Conservation (phyloP, 495 filamentous ascomycete genomes). For the Lindgomyces ingoldianus region DNA sequence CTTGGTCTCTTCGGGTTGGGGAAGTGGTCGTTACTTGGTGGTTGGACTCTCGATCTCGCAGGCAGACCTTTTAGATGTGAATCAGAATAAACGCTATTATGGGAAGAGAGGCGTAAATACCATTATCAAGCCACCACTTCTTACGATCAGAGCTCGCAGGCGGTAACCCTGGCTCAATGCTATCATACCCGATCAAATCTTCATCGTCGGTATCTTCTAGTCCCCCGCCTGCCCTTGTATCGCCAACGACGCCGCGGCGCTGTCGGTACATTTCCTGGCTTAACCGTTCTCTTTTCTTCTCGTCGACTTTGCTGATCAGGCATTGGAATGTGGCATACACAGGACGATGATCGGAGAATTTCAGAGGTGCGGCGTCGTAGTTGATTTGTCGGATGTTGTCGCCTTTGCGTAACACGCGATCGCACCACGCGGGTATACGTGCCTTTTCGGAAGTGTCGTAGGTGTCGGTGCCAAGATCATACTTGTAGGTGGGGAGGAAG, state of each 20-base stretch:
- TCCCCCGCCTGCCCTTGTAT: slow-evolving; percentile 46
- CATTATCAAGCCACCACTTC: slow-evolving; percentile 95
- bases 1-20: slow-evolving; percentile 71
- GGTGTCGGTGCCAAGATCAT: slow-evolving; percentile 77
- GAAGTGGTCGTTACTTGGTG: slow-evolving; percentile 60
- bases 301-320: slow-evolving; percentile 74
- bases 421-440: slow-evolving; percentile 96
- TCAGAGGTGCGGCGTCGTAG: slow-evolving; percentile 75
- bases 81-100: slow-evolving; percentile 8
- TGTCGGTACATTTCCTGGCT: slow-evolving; percentile 70
- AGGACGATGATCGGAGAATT: slow-evolving; percentile 91
- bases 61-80: slow-evolving; percentile 61
- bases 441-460: slow-evolving; percentile 96
- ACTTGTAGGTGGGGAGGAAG: slow-evolving; percentile 95
- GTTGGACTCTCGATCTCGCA: slow-evolving; percentile 68
- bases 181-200: slow-evolving; percentile 69
- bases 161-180: slow-evolving; percentile 78
- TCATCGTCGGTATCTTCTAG: slow-evolving; percentile 66
- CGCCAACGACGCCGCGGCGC: slow-evolving; percentile 60
- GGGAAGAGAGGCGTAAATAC: slow-evolving; percentile 41
- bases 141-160: slow-evolving; percentile 84
- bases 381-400: slow-evolving; percentile 74
- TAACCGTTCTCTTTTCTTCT: slow-evolving; percentile 67
- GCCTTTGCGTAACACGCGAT: slow-evolving; percentile 86
- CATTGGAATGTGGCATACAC: slow-evolving; percentile 89